These are phyloP conservation scores for Calonectria pseudoreteaudii DNA, from an alignment of 2,329 filamentous ascomycete genomes.

Conservation along the genomic window DNA sequence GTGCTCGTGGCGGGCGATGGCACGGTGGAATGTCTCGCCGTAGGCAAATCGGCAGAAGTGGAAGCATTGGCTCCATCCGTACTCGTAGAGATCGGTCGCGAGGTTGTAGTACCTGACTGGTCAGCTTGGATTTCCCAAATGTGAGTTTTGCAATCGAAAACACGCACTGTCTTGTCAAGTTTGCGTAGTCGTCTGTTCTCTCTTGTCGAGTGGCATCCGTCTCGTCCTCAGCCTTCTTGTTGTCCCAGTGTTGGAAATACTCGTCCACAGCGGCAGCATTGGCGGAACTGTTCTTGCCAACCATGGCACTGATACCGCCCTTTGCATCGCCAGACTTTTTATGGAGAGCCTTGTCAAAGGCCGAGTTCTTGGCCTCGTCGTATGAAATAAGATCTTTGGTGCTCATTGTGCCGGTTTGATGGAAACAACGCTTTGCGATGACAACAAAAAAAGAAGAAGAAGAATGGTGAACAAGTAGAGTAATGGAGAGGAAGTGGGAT, in stretches of 20 bases:
- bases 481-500: background rate
- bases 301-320: constrained; percentile 82
- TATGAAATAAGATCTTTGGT: constrained; percentile 74
- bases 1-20: constrained; percentile 94
- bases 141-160: background rate
- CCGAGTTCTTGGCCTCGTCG: constrained; percentile 83
- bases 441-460: background rate
- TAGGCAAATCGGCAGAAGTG: constrained; percentile 94
- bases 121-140: background rate
- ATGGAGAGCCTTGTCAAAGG: constrained; percentile 87
- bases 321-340: constrained; percentile 71
- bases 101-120: constrained; percentile 85
- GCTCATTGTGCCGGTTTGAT: constrained; percentile 36
- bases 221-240: constrained; percentile 79
- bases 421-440: background rate
- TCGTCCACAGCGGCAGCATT: constrained; percentile 83
- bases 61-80: constrained; percentile 93
- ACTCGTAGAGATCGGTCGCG: constrained; percentile 91
- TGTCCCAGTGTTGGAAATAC: constrained; percentile 94
- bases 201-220: constrained; percentile 76
- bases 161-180: constrained; percentile 84
- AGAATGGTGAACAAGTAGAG: background rate
- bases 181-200: constrained; percentile 86
- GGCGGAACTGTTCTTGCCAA: constrained; percentile 78
- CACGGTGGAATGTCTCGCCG: constrained; percentile 86